phyloP scores from a whole-genome alignment of 257 asterid genomes.

The Osmanthus fragrans region DNA sequence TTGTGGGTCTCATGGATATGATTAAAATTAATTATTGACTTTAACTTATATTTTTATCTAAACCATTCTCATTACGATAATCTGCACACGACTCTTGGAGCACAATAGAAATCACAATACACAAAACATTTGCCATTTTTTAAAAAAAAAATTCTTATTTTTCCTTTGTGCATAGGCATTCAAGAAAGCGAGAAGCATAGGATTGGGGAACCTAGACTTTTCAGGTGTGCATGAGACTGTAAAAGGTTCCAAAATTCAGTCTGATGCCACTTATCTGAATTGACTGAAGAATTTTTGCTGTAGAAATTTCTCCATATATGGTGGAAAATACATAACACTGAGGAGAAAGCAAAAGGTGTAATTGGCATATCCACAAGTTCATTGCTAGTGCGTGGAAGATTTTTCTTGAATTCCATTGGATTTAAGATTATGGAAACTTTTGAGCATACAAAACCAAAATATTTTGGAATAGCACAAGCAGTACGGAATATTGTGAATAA shows the following conservation, averaged over 20 bases:
- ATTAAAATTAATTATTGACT: too few species aligned
- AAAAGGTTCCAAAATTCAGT: slow-evolving; percentile 37
- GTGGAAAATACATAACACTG: not conserved
- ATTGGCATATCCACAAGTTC: not conserved
- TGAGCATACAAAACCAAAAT: not conserved
- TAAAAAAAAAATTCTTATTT: not conserved
- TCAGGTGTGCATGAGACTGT: slow-evolving; percentile 80
- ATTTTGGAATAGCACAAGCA: too few species aligned
- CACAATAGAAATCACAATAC: not conserved
- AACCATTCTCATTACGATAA: too few species aligned
- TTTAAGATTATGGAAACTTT: slow-evolving; percentile 8
- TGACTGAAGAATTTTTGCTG: not conserved
- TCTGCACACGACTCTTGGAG: too few species aligned
- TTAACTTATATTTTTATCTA: too few species aligned
- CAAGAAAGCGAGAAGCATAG: slow-evolving; percentile 86
- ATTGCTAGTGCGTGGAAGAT: not conserved
- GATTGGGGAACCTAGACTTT: slow-evolving; percentile 83
- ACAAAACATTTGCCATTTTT: too few species aligned
- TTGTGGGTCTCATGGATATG: too few species aligned
- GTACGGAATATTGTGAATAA: too few species aligned
- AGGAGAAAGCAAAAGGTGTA: not conserved
- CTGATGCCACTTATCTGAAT: slow-evolving; percentile 19
- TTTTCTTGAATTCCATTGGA: not conserved
- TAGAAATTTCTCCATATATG: not conserved
- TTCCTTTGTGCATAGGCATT: slow-evolving; percentile 55